Percentiles rank a stretch among this genome's conserved stretches.
These are phyloP conservation scores for Saposhnikovia divaricata DNA, from an alignment of 129 eudicot species.

Conservation along the genomic window DNA sequence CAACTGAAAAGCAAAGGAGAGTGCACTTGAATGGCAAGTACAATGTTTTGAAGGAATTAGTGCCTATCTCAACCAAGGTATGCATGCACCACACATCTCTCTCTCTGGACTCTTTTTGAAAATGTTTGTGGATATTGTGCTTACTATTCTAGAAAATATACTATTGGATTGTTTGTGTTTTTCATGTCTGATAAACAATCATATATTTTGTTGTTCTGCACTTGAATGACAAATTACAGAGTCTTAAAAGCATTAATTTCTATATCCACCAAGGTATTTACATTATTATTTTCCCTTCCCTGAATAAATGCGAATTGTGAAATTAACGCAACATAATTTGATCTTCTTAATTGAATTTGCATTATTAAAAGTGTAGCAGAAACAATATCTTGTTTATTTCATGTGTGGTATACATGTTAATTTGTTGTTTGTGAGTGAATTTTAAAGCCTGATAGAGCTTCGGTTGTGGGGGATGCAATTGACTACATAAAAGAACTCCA, in stretches of 20 bases:
- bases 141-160: not conserved
- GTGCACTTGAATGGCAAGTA: slow-evolving; percentile 36
- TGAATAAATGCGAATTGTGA: not conserved
- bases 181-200: not conserved
- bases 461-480: slow-evolving; percentile 48
- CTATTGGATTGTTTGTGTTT: not conserved
- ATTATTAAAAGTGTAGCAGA: not conserved
- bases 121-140: not conserved
- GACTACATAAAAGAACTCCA: slow-evolving; percentile 44
- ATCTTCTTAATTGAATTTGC: not conserved
- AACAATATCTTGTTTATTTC: not conserved
- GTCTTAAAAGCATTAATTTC: slow-evolving; percentile 28
- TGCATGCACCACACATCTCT: not conserved
- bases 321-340: no score
- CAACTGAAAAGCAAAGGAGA: slow-evolving; percentile 47
- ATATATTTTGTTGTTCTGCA: slow-evolving; percentile 6
- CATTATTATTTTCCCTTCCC: not conserved
- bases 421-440: not conserved
- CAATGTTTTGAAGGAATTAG: slow-evolving; percentile 22
- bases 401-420: not conserved
- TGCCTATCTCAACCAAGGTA: slow-evolving; percentile 51
- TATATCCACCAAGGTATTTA: not conserved
- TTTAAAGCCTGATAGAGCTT: slow-evolving; percentile 46
- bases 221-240: slow-evolving; percentile 30
- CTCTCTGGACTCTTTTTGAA: not conserved